Base-by-base conservation (phyloP, 2,329 filamentous ascomycete species). In the Diaporthe eres region DNA sequence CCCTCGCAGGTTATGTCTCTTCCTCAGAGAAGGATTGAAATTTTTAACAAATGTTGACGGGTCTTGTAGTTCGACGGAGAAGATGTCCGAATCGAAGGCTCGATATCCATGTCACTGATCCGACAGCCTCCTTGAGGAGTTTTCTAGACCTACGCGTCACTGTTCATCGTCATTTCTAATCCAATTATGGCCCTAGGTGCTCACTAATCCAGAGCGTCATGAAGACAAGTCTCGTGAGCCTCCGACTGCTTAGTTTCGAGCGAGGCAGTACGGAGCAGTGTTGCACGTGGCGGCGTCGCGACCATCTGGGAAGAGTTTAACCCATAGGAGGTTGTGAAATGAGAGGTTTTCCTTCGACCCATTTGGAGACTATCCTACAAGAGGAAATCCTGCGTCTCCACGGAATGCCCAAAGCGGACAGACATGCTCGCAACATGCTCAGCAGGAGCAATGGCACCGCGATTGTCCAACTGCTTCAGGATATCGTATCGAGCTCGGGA, bases 401-500 rank as follows among this genome's bases (percentile, higher is more conserved):
- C 13, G 47, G 28, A 8, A 68, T 28, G 7, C 47, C 31, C 3
- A 10, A 39, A 5, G 15, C 31, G 31, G 31, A 53, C 9, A 37
- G 22, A 10, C 17, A 9, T n/a, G 47, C 34, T n/a, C 65, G 22
- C 34, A 28, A 25, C 8, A 19, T 51, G 53, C 22, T 53, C 47
- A 34, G 25, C 22, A 53, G 34, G 31, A 39, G 31, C 31, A 28
- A 55, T 47, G 34, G 34, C 25, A n/a, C 58, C 71, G 7, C 58
- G 28, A 1, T 47, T n/a, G n/a, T 22, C 37, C 42, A 61, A 51
- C 42, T 61, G 42, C 12, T 49, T 51, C 55, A 72, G 31, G 4
- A 61, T 58, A 25, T 61, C 70, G 15, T 72, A 39, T 19, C 55
- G 15, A 65, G 49, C 28, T 65, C 37, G 42, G 49, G 37, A 44